phyloP scores from a whole-genome alignment of 1,284 basidiomycete genomes.

The Cryptococcus hybrid region DNA sequence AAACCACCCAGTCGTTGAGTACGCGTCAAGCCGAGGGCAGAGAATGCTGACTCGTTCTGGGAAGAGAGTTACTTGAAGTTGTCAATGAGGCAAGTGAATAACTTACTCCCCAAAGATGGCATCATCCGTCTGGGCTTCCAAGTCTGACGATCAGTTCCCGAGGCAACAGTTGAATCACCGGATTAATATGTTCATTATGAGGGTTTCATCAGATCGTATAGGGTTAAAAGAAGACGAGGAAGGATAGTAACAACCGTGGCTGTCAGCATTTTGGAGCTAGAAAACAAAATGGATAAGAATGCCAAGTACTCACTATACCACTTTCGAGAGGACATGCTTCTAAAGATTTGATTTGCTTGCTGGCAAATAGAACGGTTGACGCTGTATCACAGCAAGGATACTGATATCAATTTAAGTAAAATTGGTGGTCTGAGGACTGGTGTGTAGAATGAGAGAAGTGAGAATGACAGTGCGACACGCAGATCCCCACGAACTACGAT shows the following conservation, averaged over 20 bases:
- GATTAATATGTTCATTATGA: neutral
- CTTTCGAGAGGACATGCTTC: neutral
- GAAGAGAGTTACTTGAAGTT: neutral
- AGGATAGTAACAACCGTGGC: neutral
- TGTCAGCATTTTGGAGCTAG: neutral
- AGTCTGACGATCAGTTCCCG: conserved; percentile 15
- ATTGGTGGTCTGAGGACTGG: no score
- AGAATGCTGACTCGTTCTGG: conserved; percentile 70
- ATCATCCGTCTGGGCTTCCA: conserved; percentile 43
- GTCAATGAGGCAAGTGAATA: neutral
- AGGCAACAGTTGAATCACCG: neutral
- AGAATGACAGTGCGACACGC: no score
- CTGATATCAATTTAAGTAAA: no score
- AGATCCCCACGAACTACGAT: no score
- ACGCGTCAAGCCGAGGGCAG: conserved; percentile 69
- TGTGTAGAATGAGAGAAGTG: no score
- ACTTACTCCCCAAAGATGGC: conserved; percentile 45
- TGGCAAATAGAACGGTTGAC: no score
- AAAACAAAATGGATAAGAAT: neutral
- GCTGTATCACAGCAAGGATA: no score
- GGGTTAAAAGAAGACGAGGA: neutral
- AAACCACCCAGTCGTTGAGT: conserved; percentile 82
- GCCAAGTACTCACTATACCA: conserved; percentile 21
- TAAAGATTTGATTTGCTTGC: no score
- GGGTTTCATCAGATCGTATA: neutral